Evolutionary conservation across 306 rosid genomes (phyloP), one percentile per base, ranked within the genome.

Genomic region (Prunus davidiana): DNA sequence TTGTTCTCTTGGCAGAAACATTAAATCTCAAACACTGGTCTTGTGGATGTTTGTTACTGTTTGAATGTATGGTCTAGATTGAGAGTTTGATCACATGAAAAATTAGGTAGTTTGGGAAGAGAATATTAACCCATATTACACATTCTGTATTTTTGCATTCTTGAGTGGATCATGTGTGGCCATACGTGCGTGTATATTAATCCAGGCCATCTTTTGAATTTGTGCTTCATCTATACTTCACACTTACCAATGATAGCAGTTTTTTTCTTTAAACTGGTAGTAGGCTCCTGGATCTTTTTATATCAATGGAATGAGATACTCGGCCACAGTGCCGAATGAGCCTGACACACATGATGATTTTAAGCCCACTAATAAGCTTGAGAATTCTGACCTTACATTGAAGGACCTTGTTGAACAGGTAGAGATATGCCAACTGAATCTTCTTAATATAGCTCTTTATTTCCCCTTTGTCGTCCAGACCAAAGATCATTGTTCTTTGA

Each of bases 311-410:
- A 76, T 73, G 85, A 85, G 85, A 84, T 86, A 74, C 82, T 85
- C 82, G 16, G 78, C 87, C 43, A 67, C 84, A 3, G 86, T 70
- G 55, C 84, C 93, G 4, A 77, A 80, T 80, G 98, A 92, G 79
- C 80, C 87, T 3, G 99, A 92, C 57, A 88, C 97, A 1, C 99
- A 90, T 43, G 97, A 92, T 50, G 99, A 92, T 73, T 95, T 95
- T 84, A 95, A 86, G 79, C 97, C 99, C 7, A 82, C 91, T 51
- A 87, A 78, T 62, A 90, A 95, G 79, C 51, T 88, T 51, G 88
- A 85, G 34, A 61, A 32, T 79, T 86, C 90, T 27, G 84, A 72
- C 78, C 38, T 75, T 81, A 88, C 90, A 50, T 85, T 95, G 80
- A 54, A 85, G 72, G 87, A 90, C 51, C 56, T 92, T 76, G 88